Evolutionary conservation across 331 rosid species (phyloP), one percentile per base, ranked within the genome.

Genomic region (Malus hybrid): DNA sequence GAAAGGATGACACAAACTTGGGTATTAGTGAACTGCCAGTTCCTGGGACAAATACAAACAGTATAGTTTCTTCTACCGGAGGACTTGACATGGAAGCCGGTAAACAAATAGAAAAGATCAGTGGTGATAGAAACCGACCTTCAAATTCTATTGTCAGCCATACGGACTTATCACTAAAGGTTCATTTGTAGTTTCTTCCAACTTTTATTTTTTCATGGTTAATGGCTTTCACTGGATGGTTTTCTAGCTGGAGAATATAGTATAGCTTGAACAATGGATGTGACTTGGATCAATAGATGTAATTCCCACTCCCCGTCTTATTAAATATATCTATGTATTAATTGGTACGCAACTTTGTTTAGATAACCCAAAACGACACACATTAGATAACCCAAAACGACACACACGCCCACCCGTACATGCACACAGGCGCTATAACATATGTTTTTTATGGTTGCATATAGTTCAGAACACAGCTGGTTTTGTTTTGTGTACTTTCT

Each of bases 121-220:
- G 70, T 57, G 84, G 79, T 62, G 61, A 76, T 76, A 75, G 83
- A 77, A 84, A 72, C 73, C 75, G 71, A 39, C 60, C 27, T 55
- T 79, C 88, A 80, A 83, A 61, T 60, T 83, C 91, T 60, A 60
- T 67, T 54, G 36, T 63, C 76, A 84, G 76, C 68, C 83, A 79
- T 69, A 86, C 78, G 64, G 90, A 89, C 75, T 68, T 88, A 77
- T 81, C 87, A 74, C 80, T 88, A 81, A 89, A 90, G 89, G 99
- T 89, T 66, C 71, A 83, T 69, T 68, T 65, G 10, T 34, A 22
- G 66, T 73, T 28, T 48, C 72, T 64, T n/a, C 5, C 5, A 5
- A 32, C 11, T 44, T 46, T 27, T 14, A 20, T 61, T 42, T 44
- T 48, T 15, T 22, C 50, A 61, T 27, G 71, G 46, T 48, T 31